phyloP scores from a whole-genome alignment of 441 rosid species.

The Populus hybrid region DNA sequence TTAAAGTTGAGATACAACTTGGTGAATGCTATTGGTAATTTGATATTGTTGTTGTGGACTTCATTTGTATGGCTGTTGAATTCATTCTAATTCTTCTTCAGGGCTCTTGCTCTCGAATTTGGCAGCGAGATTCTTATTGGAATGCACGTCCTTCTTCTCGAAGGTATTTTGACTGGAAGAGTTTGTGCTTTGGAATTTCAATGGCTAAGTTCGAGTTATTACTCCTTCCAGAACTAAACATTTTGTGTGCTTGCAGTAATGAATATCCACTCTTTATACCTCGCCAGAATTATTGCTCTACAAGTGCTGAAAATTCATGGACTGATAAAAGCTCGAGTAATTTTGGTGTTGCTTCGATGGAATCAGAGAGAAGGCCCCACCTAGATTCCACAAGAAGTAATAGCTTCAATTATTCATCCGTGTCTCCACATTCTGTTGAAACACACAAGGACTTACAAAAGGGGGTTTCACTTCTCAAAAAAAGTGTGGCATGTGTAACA shows the following conservation, averaged over 20 bases:
- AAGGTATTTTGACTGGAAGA: constrained; percentile 44
- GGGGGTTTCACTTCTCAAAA: constrained; percentile 94
- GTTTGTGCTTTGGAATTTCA: not conserved
- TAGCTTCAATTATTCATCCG: constrained; percentile 74
- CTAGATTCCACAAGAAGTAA: constrained; percentile 59
- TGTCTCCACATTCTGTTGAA: constrained; percentile 37
- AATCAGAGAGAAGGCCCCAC: constrained; percentile 67
- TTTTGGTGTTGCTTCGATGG: constrained; percentile 87
- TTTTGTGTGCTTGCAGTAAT: constrained; percentile 46
- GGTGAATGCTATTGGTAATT: not conserved
- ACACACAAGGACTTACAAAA: constrained; percentile 85
- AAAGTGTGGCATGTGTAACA: constrained; percentile 90
- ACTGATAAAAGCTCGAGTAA: constrained; percentile 83
- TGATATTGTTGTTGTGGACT: not conserved
- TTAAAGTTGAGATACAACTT: not conserved
- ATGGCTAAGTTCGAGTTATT: not conserved
- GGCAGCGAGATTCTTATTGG: constrained; percentile 96
- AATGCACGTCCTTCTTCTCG: constrained; percentile 74
- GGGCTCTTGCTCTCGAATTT: constrained; percentile 96
- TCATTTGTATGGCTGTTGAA: constrained; percentile 1
- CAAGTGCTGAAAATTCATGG: constrained; percentile 84
- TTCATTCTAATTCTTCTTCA: constrained; percentile 23
- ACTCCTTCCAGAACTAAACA: not conserved
- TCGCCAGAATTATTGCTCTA: constrained; percentile 77
- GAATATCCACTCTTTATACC: constrained; percentile 96